Evolutionary conservation across 371 early-diverging fungal genomes (phyloP), one percentile per base, ranked within the genome.

Genomic region (Ordospora colligata): DNA sequence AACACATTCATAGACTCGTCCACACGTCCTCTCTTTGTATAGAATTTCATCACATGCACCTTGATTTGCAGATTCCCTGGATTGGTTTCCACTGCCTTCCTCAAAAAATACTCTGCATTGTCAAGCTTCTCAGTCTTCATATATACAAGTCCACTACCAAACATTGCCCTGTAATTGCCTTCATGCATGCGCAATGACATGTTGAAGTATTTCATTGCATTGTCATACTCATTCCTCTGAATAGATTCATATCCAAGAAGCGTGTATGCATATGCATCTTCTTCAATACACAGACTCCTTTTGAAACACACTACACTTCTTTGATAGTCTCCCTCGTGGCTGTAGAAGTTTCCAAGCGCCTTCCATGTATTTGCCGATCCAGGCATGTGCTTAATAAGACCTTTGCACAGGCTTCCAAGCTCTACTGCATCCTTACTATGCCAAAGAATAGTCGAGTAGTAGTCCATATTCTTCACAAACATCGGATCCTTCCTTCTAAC

Each of bases 181-280:
- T 51, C 45, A 40, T 66, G 62, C 79, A 84, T 82, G 45, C 76
- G 69, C 4, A 76, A 52, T 14, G 82, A 75, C 12, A 43, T 43
- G 40, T 73, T 67, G 65, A 85, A 85, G 69, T 79, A 77, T 10
- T 65, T 65, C 37, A 76, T 62, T n/a, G 84, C 83, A 47, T 72
- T 65, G 8, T 40, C 63, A 54, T 76, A 80, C 23, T 85, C 80
- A 53, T 78, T 79, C 47, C 78, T 83, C 23, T 74, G 52, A 21
- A 78, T 78, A 62, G 52, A 77, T 73, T 85, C 86, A 75, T 81
- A 83, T 44, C 86, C 86, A 1, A 85, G 53, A 9, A 84, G 71
- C 45, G 80, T 73, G 42, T 75, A 44, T 46, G 82, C 77, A 70
- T 81, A 77, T n/a, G 77, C 65, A 50, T 77, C 78, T 64, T 75